Evolutionary conservation across 2,329 filamentous ascomycete genomes (phyloP).

Genomic region (Botrytis galanthina): DNA sequence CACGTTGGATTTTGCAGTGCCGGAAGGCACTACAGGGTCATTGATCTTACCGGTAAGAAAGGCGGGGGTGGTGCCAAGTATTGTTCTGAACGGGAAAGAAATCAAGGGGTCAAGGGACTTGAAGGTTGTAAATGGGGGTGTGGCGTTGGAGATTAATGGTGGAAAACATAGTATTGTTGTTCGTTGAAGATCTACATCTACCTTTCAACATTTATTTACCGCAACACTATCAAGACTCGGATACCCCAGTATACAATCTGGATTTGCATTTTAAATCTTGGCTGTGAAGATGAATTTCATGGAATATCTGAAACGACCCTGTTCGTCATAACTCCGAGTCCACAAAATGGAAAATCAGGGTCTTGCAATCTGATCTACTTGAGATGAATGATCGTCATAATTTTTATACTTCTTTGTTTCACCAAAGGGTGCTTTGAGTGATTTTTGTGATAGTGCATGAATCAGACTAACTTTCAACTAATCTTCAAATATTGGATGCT

Average conservation of each 20-base stretch:
- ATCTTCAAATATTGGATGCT: background rate
- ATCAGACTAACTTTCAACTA: background rate
- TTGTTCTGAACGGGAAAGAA: constrained; percentile 22
- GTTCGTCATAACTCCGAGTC: background rate
- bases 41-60: constrained; percentile 21
- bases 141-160: constrained; percentile 2
- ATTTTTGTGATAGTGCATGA: background rate
- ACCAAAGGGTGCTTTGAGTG: background rate
- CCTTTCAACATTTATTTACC: background rate
- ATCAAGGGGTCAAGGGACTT: background rate
- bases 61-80: constrained; percentile 18
- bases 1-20: constrained; percentile 23
- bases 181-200: background rate
- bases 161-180: constrained; percentile 16
- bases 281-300: background rate
- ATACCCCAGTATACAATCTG: background rate
- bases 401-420: background rate
- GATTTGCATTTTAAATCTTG: background rate
- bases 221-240: background rate
- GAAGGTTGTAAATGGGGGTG: constrained; percentile 1
- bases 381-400: constrained; percentile 11
- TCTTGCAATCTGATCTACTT: background rate
- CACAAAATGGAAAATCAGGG: background rate
- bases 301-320: background rate
- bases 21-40: constrained; percentile 22